Percentiles rank a stretch among this genome's conserved stretches.
Conservation (phyloP, 2,329 filamentous ascomycete genomes). For the Cladosporium sp. region DNA sequence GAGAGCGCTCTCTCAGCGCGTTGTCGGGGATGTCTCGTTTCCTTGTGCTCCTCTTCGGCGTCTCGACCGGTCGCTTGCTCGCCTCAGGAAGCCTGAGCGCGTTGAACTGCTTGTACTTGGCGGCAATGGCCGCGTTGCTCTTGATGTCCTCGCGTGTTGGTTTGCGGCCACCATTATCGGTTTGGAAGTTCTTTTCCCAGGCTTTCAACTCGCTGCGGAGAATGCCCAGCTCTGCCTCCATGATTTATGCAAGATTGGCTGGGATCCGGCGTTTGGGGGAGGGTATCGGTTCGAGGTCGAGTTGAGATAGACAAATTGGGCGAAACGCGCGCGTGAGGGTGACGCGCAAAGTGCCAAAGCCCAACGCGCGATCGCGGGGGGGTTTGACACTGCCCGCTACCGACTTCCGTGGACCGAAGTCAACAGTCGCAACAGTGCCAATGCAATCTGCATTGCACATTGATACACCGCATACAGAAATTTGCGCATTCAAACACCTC, state of each 20-base stretch:
- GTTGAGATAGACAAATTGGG: too few species aligned
- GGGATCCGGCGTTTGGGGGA: too few species aligned
- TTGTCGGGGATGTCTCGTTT: constrained; percentile 1
- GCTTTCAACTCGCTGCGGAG: constrained; percentile 65
- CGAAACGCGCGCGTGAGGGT: too few species aligned
- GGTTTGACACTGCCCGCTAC: too few species aligned
- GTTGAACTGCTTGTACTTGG: constrained; percentile 73
- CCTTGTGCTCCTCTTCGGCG: constrained; percentile 23
- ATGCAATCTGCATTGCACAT: too few species aligned
- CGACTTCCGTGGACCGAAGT: too few species aligned
- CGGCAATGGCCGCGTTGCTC: constrained; percentile 60
- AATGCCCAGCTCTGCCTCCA: neutral
- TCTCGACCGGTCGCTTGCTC: neutral
- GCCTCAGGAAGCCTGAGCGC: constrained; percentile 36
- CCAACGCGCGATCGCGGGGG: too few species aligned
- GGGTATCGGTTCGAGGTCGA: too few species aligned
- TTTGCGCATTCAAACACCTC: too few species aligned
- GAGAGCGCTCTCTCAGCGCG: constrained; percentile 1
- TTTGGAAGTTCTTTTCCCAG: constrained; percentile 66
- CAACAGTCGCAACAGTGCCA: too few species aligned
- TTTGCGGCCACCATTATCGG: constrained; percentile 59
- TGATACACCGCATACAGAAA: too few species aligned
- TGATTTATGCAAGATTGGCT: neutral
- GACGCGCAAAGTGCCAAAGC: too few species aligned
- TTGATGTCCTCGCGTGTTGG: constrained; percentile 72